These are phyloP conservation scores for Candida krabiensis DNA, from an alignment of 805 yeast genomes.

Conservation along the genomic window DNA sequence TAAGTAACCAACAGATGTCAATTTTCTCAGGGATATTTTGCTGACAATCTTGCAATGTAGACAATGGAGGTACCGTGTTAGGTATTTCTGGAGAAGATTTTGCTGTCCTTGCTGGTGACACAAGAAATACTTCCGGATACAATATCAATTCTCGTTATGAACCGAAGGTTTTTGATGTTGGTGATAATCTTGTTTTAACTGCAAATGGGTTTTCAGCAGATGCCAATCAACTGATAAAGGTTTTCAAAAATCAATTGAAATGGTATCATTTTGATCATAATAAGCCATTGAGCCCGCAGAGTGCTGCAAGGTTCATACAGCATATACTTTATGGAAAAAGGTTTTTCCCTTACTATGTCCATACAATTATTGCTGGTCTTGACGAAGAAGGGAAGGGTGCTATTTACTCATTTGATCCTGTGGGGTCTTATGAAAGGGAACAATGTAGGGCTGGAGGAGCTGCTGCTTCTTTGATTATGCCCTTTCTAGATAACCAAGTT, in stretches of 20 bases:
- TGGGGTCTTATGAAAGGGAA: conserved; percentile 96
- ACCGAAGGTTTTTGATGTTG: conserved; percentile 85
- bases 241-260: conserved; percentile 66
- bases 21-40: background rate
- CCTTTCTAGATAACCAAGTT: conserved; percentile 96
- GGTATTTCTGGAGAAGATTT: conserved; percentile 98
- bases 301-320: conserved; percentile 90
- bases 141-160: conserved; percentile 90
- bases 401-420: conserved; percentile 95
- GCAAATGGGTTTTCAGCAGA: conserved; percentile 98
- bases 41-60: conserved; percentile 29
- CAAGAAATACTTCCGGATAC: conserved; percentile 95
- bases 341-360: conserved; percentile 95
- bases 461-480: conserved; percentile 94
- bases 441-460: conserved; percentile 98
- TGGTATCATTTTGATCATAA: conserved; percentile 94
- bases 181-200: conserved; percentile 81
- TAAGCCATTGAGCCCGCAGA: conserved; percentile 61
- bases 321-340: conserved; percentile 89
- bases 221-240: conserved; percentile 78
- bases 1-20: conserved; percentile 19
- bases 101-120: conserved; percentile 96
- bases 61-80: conserved; percentile 94
- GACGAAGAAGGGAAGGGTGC: conserved; percentile 93
- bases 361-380: conserved; percentile 91